phyloP scores from a whole-genome alignment of 495 filamentous ascomycete genomes.

The Daldinia decipiens region DNA sequence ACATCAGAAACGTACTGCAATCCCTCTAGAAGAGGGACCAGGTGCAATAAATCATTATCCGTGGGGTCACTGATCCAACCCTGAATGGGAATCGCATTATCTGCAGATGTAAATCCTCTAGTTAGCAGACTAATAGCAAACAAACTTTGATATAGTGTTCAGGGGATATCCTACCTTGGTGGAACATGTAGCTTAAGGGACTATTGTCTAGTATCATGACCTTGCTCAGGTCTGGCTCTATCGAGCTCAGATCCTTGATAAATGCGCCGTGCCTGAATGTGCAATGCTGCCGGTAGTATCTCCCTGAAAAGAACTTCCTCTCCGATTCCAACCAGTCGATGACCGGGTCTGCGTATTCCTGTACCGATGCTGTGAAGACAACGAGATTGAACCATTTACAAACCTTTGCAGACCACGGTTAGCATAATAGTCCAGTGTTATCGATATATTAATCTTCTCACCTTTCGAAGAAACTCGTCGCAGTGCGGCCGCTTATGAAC shows the following conservation, averaged over 20 bases:
- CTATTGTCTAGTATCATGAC: conserved; percentile 99
- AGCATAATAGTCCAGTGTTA: conserved; percentile 20
- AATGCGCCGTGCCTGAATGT: conserved; percentile 94
- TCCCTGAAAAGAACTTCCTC: conserved; percentile 89
- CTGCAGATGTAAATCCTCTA: conserved; percentile 53
- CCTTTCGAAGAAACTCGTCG: conserved; percentile 94
- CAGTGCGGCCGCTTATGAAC: conserved; percentile 97
- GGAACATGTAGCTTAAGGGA: conserved; percentile 97
- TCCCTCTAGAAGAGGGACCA: conserved; percentile 93
- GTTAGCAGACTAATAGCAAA: conserved; percentile 32
- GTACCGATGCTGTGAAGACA: conserved; percentile 94
- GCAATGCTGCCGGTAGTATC: conserved; percentile 97
- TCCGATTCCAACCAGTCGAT: conserved; percentile 99
- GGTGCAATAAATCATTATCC: conserved; percentile 87
- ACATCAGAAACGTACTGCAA: conserved; percentile 97
- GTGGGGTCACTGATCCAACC: conserved; percentile 94
- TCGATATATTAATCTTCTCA: conserved; percentile 49
- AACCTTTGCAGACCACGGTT: conserved; percentile 57
- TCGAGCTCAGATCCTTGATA: conserved; percentile 95
- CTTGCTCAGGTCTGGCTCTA: conserved; percentile 94
- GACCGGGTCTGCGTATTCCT: conserved; percentile 98
- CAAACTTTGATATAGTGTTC: conserved; percentile 10
- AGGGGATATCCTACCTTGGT: conserved; percentile 75
- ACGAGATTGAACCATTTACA: conserved; percentile 99
- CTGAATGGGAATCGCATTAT: conserved; percentile 94